These are phyloP conservation scores for Sarocladium kiliense DNA, from an alignment of 2,329 filamentous ascomycete species.

Conservation along the genomic window DNA sequence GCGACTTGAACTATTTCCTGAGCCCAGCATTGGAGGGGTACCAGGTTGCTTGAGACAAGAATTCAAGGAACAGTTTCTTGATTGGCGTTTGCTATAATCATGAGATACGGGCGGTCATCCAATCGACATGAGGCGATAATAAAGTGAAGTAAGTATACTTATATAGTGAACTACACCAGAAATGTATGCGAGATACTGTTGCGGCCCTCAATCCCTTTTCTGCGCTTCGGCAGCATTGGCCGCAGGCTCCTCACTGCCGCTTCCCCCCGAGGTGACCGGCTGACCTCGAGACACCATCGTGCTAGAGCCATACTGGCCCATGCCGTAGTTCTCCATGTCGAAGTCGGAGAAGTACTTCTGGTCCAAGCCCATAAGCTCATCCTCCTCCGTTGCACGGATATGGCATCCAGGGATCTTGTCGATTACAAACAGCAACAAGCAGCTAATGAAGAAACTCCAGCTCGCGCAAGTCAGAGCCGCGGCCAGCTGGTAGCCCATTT, in stretches of 20 bases:
- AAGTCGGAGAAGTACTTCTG: slow-evolving; percentile 17
- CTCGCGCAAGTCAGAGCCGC: slow-evolving; percentile 45
- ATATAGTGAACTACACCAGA: no score
- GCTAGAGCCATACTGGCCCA: slow-evolving; percentile 10
- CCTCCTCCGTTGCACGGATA: slow-evolving; percentile 46
- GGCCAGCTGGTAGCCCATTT: slow-evolving; percentile 51
- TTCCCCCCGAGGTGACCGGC: not conserved
- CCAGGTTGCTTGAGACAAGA: not conserved
- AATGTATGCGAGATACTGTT: not conserved
- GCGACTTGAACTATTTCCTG: slow-evolving; percentile 4
- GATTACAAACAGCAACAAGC: slow-evolving; percentile 45
- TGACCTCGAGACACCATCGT: not conserved
- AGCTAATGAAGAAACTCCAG: slow-evolving; percentile 47
- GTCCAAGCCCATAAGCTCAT: slow-evolving; percentile 46
- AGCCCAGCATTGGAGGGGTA: not conserved
- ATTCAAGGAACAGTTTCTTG: no score
- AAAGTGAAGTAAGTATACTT: no score
- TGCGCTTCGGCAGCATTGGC: not conserved
- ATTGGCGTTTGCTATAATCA: no score
- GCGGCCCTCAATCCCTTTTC: not conserved
- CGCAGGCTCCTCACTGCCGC: not conserved
- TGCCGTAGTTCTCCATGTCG: slow-evolving; percentile 11
- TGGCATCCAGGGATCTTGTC: slow-evolving; percentile 51
- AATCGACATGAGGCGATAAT: no score
- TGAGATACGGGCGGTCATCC: no score